Evolutionary conservation across 1,284 basidiomycete genomes (phyloP), one percentile per base, ranked within the genome.

Genomic region (Chiua sp.): DNA sequence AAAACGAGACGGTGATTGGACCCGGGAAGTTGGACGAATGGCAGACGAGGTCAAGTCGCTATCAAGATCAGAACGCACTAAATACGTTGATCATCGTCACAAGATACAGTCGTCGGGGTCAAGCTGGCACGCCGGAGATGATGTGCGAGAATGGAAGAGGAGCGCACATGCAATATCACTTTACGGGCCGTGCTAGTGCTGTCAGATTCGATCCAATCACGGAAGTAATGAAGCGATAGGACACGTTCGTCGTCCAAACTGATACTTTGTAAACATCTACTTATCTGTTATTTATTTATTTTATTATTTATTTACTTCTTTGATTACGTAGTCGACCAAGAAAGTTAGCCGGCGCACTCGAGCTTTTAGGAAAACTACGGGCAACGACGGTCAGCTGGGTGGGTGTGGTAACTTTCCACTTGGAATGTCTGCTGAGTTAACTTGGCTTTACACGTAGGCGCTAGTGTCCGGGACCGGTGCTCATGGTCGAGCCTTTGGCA

Each of bases 401-500:
- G 49, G 16, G 68, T 70, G 22, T 33, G 5, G 18, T 20, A 20
- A 39, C 47, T 49, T 44, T 51, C 7, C 47, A 16, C 18, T 28
- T 12, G 39, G 37, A 7, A 10, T 32, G 22, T 48, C 56, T 18
- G 2, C 28, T 35, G 11, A 7, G 39, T n/a, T 15, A 12, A 61
- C 50, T n/a, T 22, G 18, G 13, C 42, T 23, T 47, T 23, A n/a
- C 28, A 50, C 55, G 53, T 39, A 49, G 55, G 22, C 54, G 11
- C 35, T 11, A 47, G 56, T 18, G 42, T 53, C 57, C 55, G 53
- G 30, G 47, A 28, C 48, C 42, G 47, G 55, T 63, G 72, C 71
- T 51, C 71, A 73, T 73, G 72, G 61, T 73, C 57, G 71, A 76
- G 66, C 66, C 68, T 58, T 61, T 73, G 59, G 65, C 64, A 44